A percentile compares a stretch with the other conserved stretches of the same genome.
Evolutionary conservation across 2,329 filamentous ascomycete species (phyloP).

Genomic region (Aspergillus fumigatiaffinis): DNA sequence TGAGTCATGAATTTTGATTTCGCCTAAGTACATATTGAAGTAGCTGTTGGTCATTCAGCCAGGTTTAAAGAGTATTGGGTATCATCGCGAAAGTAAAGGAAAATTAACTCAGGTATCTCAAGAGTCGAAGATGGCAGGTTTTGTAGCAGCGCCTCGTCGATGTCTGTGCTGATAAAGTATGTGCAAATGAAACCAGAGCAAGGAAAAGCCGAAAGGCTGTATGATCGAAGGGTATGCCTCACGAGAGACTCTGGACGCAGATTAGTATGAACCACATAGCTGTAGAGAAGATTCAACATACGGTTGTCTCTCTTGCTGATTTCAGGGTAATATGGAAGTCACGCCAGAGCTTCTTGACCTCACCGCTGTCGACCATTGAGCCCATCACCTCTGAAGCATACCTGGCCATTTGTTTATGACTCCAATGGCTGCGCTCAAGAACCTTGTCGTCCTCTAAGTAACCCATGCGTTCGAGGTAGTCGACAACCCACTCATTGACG

Average conservation of each 20-base stretch:
- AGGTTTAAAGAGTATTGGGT: background rate
- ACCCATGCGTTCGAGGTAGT: conserved; percentile 56
- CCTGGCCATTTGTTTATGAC: conserved; percentile 54
- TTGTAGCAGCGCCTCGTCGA: background rate
- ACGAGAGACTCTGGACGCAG: conserved; percentile 1
- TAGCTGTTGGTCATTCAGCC: background rate
- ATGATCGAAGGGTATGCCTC: background rate
- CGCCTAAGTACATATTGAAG: background rate
- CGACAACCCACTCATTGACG: conserved; percentile 68
- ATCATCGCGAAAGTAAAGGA: background rate
- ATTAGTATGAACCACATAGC: background rate
- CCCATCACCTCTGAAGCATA: conserved; percentile 63
- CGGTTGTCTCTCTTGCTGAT: conserved; percentile 51
- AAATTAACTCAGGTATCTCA: background rate
- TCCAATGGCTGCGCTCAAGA: conserved; percentile 59
- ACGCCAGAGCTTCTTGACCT: conserved; percentile 59
- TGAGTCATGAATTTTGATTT: background rate
- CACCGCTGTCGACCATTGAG: conserved; percentile 56
- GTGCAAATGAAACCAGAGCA: background rate
- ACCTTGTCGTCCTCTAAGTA: conserved; percentile 57
- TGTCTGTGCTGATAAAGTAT: background rate
- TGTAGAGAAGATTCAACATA: conserved; percentile 13
- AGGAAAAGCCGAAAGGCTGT: background rate
- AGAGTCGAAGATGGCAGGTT: background rate
- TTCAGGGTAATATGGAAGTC: conserved; percentile 64